Percentiles rank a stretch among this genome's conserved stretches.
These are phyloP conservation scores for Candida fluviatilis DNA, from an alignment of 805 yeast genomes.

Conservation along the genomic window DNA sequence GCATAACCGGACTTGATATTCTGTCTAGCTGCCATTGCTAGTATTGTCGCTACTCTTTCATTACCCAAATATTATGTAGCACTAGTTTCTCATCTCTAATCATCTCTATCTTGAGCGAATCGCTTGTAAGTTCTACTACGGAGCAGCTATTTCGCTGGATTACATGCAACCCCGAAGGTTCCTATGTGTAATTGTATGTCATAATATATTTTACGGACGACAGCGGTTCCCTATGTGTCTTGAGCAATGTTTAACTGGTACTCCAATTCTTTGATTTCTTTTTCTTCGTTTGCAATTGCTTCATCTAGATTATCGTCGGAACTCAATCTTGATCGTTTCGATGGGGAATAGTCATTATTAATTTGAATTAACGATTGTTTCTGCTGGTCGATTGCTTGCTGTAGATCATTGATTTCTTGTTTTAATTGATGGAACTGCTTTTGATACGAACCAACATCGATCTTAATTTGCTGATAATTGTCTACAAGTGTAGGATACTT, in stretches of 20 bases:
- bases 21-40: too few relatives aligned
- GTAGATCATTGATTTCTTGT: conserved; percentile 40
- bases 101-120: too few relatives aligned
- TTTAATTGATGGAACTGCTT: conserved; percentile 32
- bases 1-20: too few relatives aligned
- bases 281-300: conserved; percentile 42
- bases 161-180: too few relatives aligned
- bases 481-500: conserved; percentile 16
- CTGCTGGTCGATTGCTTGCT: conserved; percentile 41
- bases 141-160: too few relatives aligned
- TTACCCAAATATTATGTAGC: too few relatives aligned
- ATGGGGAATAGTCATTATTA: conserved; percentile 14
- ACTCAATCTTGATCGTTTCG: conserved; percentile 11
- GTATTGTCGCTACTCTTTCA: too few relatives aligned
- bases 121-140: too few relatives aligned
- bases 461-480: conserved; percentile 15
- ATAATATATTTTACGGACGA: too few relatives aligned
- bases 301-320: conserved; percentile 29
- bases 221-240: background rate
- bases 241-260: conserved; percentile 6
- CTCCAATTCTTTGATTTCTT: conserved; percentile 42
- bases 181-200: too few relatives aligned
- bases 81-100: too few relatives aligned
- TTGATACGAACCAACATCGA: conserved; percentile 32
- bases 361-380: conserved; percentile 31